Conservation (phyloP, 306 rosid species). For the Cyamopsis tetragonoloba region DNA sequence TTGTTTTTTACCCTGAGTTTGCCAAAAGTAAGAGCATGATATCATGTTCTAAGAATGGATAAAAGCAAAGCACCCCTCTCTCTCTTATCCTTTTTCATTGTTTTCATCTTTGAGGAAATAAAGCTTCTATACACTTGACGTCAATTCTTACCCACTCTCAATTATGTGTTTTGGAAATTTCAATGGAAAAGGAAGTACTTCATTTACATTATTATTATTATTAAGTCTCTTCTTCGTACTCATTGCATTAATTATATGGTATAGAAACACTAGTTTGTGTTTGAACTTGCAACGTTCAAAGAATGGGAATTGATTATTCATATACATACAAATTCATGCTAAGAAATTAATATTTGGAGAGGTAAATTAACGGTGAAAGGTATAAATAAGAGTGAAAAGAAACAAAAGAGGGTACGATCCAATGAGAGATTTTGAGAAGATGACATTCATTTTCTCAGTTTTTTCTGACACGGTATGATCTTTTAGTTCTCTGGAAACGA, state of each 20-base stretch:
- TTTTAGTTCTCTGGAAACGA: slow-evolving; percentile 5
- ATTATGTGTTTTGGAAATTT: slow-evolving; percentile 30
- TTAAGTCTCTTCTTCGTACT: slow-evolving; percentile 7
- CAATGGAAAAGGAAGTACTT: slow-evolving; percentile 19
- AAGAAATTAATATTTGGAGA: not conserved
- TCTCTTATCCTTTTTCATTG: slow-evolving; percentile 12
- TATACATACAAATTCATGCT: not conserved
- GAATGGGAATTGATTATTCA: slow-evolving; percentile 14
- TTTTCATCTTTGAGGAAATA: slow-evolving; percentile 40
- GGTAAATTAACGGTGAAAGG: not conserved
- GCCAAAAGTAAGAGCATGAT: slow-evolving; percentile 28
- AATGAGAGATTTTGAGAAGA: slow-evolving; percentile 34
- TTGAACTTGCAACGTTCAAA: slow-evolving; percentile 20
- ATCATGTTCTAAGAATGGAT: slow-evolving; percentile 26
- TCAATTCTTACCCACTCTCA: slow-evolving; percentile 29
- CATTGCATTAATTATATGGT: slow-evolving; percentile 6
- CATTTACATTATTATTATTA: not conserved
- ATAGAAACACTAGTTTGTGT: not conserved
- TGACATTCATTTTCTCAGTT: slow-evolving; percentile 31
- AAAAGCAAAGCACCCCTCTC: slow-evolving; percentile 22
- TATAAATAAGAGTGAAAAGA: not conserved
- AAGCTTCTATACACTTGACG: slow-evolving; percentile 33
- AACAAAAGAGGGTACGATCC: slow-evolving; percentile 32
- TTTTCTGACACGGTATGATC: slow-evolving; percentile 14
- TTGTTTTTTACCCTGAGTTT: slow-evolving; percentile 14